Conservation (phyloP, 2,329 filamentous ascomycete genomes). For the Diplodia intermedia region DNA sequence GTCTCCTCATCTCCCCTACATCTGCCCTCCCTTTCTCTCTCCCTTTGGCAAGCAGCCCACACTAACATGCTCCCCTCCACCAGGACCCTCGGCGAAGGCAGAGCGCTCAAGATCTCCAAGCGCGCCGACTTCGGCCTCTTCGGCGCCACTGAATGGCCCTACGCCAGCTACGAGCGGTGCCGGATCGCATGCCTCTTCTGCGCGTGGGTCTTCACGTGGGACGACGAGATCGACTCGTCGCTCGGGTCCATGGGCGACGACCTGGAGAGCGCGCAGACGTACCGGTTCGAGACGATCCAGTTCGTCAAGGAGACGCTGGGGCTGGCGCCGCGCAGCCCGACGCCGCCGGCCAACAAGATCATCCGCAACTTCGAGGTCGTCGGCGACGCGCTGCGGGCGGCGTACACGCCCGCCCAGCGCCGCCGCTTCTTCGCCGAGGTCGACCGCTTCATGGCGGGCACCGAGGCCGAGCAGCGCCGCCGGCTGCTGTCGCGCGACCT, state of each 20-base stretch:
- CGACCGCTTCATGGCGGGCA: conserved; percentile 21
- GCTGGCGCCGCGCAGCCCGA: conserved; percentile 1
- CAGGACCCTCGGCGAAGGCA: conserved; percentile 15
- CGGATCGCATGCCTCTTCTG: conserved; percentile 21
- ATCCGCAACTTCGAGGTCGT: conserved; percentile 24
- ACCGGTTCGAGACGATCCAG: conserved; percentile 19
- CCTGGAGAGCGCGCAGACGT: conserved; percentile 21
- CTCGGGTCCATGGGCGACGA: conserved; percentile 24
- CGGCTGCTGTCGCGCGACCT: not conserved
- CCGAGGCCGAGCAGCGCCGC: conserved; percentile 23
- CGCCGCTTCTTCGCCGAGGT: conserved; percentile 17
- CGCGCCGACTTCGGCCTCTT: conserved; percentile 25
- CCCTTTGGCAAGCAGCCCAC: too few species aligned
- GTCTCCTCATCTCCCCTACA: not conserved
- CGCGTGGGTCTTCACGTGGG: conserved; percentile 26
- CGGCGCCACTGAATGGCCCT: conserved; percentile 19
- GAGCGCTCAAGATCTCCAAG: conserved; percentile 20
- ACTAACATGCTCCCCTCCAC: not conserved
- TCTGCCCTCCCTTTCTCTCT: not conserved
- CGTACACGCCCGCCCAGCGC: not conserved
- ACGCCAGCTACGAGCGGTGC: conserved; percentile 26
- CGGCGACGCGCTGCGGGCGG: conserved; percentile 1
- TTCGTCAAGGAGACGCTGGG: conserved; percentile 23
- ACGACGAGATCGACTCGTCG: conserved; percentile 26
- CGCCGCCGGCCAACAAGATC: conserved; percentile 16